Percentiles rank a stretch among this genome's conserved stretches.
These are phyloP conservation scores for Schizosaccharomyces octosporus DNA, from an alignment of 805 yeast genomes.

Conservation along the genomic window DNA sequence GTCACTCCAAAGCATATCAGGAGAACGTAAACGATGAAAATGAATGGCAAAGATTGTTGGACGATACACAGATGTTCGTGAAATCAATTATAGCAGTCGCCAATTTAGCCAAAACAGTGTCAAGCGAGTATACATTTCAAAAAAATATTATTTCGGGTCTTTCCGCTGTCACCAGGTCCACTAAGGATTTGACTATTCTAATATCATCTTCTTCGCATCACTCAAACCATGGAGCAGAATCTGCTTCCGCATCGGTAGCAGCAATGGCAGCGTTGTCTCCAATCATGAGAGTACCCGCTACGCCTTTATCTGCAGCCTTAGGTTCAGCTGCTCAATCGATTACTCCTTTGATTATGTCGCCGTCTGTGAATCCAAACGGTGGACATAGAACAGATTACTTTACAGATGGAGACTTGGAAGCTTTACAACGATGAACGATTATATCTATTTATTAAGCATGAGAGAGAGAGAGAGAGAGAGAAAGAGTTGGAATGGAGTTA, in stretches of 20 bases:
- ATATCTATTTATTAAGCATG: background rate
- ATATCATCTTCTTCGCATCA: slow-evolving; percentile 23
- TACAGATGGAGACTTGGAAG: background rate
- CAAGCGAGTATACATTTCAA: slow-evolving; percentile 53
- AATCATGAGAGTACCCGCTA: slow-evolving; percentile 10
- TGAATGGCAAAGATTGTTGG: slow-evolving; percentile 50
- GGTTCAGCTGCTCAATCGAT: slow-evolving; percentile 20
- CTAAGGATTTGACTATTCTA: slow-evolving; percentile 74
- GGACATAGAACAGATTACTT: background rate
- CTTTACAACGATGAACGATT: background rate
- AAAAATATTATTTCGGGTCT: slow-evolving; percentile 57
- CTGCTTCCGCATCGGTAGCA: background rate
- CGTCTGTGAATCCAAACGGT: background rate
- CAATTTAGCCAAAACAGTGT: slow-evolving; percentile 56
- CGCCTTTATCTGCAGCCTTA: slow-evolving; percentile 18
- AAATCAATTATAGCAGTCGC: slow-evolving; percentile 64
- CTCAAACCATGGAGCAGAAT: background rate
- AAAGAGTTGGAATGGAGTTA: background rate
- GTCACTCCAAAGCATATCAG: slow-evolving; percentile 25
- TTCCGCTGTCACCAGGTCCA: slow-evolving; percentile 58
- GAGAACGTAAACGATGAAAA: slow-evolving; percentile 18
- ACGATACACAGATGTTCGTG: slow-evolving; percentile 54
- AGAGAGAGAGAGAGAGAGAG: too few relatives aligned
- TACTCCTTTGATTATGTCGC: background rate
- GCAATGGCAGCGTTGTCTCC: slow-evolving; percentile 4